Conservation (phyloP, 306 rosid species). For the Cicer yamashitae region DNA sequence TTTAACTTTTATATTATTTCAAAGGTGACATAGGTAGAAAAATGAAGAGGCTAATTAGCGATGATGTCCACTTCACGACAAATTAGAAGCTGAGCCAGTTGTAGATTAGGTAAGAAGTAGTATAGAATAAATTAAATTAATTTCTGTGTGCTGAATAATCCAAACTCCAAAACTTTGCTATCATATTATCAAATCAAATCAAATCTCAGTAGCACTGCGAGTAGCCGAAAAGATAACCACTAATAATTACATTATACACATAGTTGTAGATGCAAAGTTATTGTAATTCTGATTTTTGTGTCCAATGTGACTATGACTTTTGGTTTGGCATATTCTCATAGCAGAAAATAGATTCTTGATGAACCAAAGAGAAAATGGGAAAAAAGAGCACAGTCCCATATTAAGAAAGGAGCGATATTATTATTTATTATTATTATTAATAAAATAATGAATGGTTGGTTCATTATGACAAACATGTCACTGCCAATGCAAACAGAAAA, state of each 20-base stretch:
- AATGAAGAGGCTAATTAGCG: conserved; percentile 16
- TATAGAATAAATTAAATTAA: neutral
- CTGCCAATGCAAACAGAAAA: conserved; percentile 30
- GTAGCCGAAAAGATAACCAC: conserved; percentile 44
- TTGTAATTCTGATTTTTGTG: conserved; percentile 19
- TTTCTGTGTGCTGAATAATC: conserved; percentile 31
- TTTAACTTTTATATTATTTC: neutral
- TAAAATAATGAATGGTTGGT: conserved; percentile 9
- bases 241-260: neutral
- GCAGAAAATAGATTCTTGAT: conserved; percentile 35
- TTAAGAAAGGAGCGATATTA: neutral
- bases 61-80: conserved; percentile 38
- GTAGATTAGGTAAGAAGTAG: conserved; percentile 9
- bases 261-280: conserved; percentile 2
- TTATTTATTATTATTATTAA: neutral
- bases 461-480: conserved; percentile 39
- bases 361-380: neutral
- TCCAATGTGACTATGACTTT: conserved; percentile 44
- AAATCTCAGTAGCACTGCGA: conserved; percentile 45
- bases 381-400: conserved; percentile 17
- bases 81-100: conserved; percentile 43
- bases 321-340: conserved; percentile 46
- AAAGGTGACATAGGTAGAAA: conserved; percentile 17
- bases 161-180: conserved; percentile 34
- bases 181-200: conserved; percentile 8